Percentiles rank a stretch among this genome's conserved stretches.
phyloP scores from a whole-genome alignment of 768 basidiomycete species.

The Fistulinella prunicolor region DNA sequence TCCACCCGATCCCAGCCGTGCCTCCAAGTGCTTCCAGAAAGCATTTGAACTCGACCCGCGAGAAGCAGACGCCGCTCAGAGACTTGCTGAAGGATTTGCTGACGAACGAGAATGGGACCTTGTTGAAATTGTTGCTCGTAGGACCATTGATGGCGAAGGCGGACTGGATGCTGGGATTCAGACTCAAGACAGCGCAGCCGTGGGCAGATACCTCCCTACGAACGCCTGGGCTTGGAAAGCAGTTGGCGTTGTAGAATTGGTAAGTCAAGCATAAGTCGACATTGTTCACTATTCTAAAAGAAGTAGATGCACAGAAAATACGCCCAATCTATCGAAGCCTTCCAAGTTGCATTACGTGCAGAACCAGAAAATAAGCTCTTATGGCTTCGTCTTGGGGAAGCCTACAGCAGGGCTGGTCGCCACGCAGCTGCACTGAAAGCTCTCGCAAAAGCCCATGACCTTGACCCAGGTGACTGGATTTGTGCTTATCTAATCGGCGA shows the following conservation, averaged over 20 bases:
- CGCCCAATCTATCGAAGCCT: slow-evolving; percentile 70
- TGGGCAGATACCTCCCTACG: slow-evolving; percentile 58
- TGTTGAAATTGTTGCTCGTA: slow-evolving; percentile 88
- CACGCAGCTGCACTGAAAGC: slow-evolving; percentile 90
- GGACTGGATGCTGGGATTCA: slow-evolving; percentile 60
- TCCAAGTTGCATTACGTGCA: slow-evolving; percentile 83
- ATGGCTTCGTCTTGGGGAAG: slow-evolving; percentile 93
- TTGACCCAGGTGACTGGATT: slow-evolving; percentile 80
- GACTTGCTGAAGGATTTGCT: slow-evolving; percentile 86
- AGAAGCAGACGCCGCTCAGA: slow-evolving; percentile 79
- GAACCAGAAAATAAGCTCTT: slow-evolving; percentile 71
- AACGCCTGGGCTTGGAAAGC: slow-evolving; percentile 99
- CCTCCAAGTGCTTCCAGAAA: slow-evolving; percentile 96
- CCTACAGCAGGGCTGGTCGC: slow-evolving; percentile 84
- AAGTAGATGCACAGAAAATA: slow-evolving; percentile 66
- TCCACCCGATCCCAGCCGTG: slow-evolving; percentile 79
- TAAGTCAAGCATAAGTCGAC: slow-evolving; percentile 37
- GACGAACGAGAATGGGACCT: slow-evolving; percentile 94
- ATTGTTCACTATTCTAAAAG: background rate
- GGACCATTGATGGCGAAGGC: slow-evolving; percentile 93
- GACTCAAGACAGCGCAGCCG: slow-evolving; percentile 38
- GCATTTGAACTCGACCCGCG: slow-evolving; percentile 95
- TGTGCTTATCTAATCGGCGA: slow-evolving; percentile 81
- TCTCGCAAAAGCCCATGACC: slow-evolving; percentile 66
- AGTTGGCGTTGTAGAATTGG: slow-evolving; percentile 86